Evolutionary conservation across 2,329 filamentous ascomycete genomes (phyloP), one percentile per base, ranked within the genome.

Genomic region (Cadophora sp.): DNA sequence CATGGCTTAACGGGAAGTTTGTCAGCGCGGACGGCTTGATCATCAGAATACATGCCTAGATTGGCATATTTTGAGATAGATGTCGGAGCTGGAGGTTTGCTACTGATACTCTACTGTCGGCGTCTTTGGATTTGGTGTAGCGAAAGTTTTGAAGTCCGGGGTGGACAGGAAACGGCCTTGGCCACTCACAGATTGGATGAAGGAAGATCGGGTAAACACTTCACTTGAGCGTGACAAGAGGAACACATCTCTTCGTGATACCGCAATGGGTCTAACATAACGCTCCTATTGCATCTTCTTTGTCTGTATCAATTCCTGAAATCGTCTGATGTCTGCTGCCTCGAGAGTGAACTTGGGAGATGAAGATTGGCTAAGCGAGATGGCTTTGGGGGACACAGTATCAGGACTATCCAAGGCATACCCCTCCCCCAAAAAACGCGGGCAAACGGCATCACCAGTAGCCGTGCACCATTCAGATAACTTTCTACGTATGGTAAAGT

Each of bases 1-100:
- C 36, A 16, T 24, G 36, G 36, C 20, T 41, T 39, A 30, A 39
- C 33, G 53, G 33, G n/a, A 22, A 11, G 14, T 56, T 39, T 41
- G 53, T 41, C 36, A 58, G 55, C 55, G 36, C 1, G 3, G 20
- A 39, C 27, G 20, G 36, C 55, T 58, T 58, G 55, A 58, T 58
- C n/a, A 58, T 43, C 55, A 24, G 6, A 16, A 20, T 58, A n/a
- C 41, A 5, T 43, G 20, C 55, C 20, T 58, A 9, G n/a, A 11
- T 24, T 7, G 33, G 55, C 4, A 39, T 22, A 8, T 39, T 55
- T 18, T 16, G 13, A 18, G n/a, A 45, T 8, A 45, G 41, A 45
- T 13, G 41, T 39, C 36, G 36, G 36, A 11, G 36, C 2, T 39
- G 11, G 11, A 9, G 7, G 36, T 9, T 11, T 39, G 11, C 8